phyloP scores from a whole-genome alignment of 129 eudicot genomes.

The Flaveria ramosissima region DNA sequence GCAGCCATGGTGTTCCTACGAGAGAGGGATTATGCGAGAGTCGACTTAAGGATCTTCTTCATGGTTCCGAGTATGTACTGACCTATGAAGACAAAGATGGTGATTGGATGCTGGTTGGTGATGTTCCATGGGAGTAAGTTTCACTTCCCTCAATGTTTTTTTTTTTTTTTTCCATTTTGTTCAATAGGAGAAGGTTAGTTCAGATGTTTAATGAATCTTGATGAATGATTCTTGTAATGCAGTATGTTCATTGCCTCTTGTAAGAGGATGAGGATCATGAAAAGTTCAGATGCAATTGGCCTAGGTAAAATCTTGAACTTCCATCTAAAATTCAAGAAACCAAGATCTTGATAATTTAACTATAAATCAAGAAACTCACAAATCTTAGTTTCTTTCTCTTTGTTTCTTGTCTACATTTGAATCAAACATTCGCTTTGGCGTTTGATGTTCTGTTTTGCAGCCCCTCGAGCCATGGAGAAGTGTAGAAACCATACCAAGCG shows the following conservation, averaged over 20 bases:
- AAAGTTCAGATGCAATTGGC: constrained; percentile 70
- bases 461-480: constrained; percentile 65
- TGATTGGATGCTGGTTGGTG: constrained; percentile 87
- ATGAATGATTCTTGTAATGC: constrained; percentile 26
- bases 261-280: constrained; percentile 78
- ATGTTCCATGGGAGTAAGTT: constrained; percentile 84
- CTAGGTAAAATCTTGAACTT: constrained; percentile 43
- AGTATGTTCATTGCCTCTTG: constrained; percentile 70
- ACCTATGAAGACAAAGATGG: constrained; percentile 80
- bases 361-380: constrained; percentile 13
- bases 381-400: neutral
- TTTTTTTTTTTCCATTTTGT: neutral
- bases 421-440: constrained; percentile 2
- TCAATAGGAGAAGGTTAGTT: neutral
- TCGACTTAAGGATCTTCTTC: constrained; percentile 51
- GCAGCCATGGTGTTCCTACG: constrained; percentile 45
- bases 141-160: constrained; percentile 2
- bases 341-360: constrained; percentile 15
- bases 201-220: neutral
- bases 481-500: constrained; percentile 45
- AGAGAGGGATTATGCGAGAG: constrained; percentile 56
- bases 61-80: constrained; percentile 62
- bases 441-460: constrained; percentile 38
- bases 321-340: neutral
- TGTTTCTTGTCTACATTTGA: neutral